Conservation (phyloP, 192 early-diverging fungal genomes). For the Linderina pennispora region DNA sequence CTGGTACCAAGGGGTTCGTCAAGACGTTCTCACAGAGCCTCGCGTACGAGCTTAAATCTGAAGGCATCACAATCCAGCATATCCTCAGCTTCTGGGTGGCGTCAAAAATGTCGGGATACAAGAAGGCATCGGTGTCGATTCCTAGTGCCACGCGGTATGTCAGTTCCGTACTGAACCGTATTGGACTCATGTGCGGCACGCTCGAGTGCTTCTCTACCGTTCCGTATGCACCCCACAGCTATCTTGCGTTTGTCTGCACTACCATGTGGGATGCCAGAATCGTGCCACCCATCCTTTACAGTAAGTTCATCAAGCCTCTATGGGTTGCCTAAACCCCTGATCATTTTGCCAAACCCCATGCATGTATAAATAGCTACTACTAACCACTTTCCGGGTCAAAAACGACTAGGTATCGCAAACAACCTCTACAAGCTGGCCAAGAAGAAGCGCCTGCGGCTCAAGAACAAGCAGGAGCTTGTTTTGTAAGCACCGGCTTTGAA, state of each 20-base stretch:
- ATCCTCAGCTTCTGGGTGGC: conserved; percentile 91
- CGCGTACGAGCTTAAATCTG: conserved; percentile 67
- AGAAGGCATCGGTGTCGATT: conserved; percentile 64
- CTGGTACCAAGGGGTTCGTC: conserved; percentile 88
- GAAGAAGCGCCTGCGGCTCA: conserved; percentile 10
- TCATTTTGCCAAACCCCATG: too few species aligned
- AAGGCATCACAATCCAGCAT: conserved; percentile 79
- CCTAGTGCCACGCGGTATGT: conserved; percentile 79
- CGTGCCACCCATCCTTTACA: conserved; percentile 28
- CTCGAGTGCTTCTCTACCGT: conserved; percentile 28
- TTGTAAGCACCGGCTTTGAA: not conserved
- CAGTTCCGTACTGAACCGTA: conserved; percentile 58
- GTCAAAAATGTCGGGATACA: conserved; percentile 92
- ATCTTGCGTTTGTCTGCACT: conserved; percentile 24
- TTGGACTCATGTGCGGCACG: conserved; percentile 61
- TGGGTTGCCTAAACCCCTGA: too few species aligned
- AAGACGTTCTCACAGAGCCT: conserved; percentile 85
- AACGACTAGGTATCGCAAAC: conserved; percentile 44
- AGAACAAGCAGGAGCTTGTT: not conserved
- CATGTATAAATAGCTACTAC: too few species aligned
- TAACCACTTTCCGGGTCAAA: too few species aligned
- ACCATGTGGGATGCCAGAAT: conserved; percentile 37
- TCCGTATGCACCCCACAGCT: conserved; percentile 44
- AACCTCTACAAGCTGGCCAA: conserved; percentile 38
- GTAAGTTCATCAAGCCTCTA: too few species aligned